phyloP scores from a whole-genome alignment of 257 asterid species.

The Anisodus tanguticus region DNA sequence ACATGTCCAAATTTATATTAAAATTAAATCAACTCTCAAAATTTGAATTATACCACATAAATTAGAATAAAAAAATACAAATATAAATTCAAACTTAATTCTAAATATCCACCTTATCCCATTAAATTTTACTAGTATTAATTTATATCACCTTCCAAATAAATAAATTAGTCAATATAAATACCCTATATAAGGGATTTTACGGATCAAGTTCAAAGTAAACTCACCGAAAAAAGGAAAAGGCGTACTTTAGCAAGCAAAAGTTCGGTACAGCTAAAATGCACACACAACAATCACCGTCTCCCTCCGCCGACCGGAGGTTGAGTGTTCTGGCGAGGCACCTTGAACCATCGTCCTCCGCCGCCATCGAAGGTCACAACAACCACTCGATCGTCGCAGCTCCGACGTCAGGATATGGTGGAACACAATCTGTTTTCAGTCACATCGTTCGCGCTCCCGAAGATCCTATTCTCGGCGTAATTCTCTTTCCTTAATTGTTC shows the following conservation, averaged over 20 bases:
- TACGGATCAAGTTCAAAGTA: not conserved
- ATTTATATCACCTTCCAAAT: too few species aligned
- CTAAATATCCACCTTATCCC: too few species aligned
- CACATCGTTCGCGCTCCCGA: slow-evolving; percentile 86
- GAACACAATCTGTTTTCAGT: slow-evolving; percentile 57
- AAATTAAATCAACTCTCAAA: too few species aligned
- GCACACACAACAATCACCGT: slow-evolving; percentile 42
- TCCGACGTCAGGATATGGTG: slow-evolving; percentile 58
- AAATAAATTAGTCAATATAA: too few species aligned
- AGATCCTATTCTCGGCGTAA: slow-evolving; percentile 98
- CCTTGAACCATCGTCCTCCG: slow-evolving; percentile 48
- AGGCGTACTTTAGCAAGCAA: slow-evolving; percentile 32
- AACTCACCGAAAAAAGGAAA: not conserved
- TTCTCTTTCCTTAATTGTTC: not conserved
- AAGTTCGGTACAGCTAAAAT: slow-evolving; percentile 41
- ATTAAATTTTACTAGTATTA: too few species aligned
- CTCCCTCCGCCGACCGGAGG: slow-evolving; percentile 70
- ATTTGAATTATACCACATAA: too few species aligned
- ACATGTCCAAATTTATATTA: too few species aligned
- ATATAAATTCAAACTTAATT: too few species aligned
- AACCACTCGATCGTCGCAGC: slow-evolving; percentile 49
- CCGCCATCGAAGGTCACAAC: slow-evolving; percentile 39
- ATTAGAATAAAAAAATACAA: too few species aligned
- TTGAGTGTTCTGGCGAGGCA: slow-evolving; percentile 62
- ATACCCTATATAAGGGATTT: not conserved